Evolutionary conservation across 1,284 basidiomycete species (phyloP).

Genomic region (Ceratorhiza oryzae-sativae): DNA sequence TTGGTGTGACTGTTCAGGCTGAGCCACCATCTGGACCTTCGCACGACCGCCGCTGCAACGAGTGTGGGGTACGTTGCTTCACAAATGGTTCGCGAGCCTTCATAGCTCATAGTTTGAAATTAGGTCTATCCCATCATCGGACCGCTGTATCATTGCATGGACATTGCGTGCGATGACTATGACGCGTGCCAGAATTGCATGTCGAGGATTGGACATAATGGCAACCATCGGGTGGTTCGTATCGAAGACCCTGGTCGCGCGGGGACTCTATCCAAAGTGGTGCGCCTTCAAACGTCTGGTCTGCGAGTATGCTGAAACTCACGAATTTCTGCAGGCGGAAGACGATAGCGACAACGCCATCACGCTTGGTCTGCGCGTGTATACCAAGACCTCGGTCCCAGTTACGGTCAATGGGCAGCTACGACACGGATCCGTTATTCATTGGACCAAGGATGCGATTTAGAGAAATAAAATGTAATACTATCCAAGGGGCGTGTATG

Average conservation of each 20-base stretch:
- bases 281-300: not conserved
- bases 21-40: not conserved
- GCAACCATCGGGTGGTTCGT: conserved; percentile 34
- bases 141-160: conserved; percentile 41
- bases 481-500: not conserved
- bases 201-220: conserved; percentile 33
- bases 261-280: conserved; percentile 2
- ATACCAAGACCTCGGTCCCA: conserved; percentile 36
- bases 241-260: conserved; percentile 39
- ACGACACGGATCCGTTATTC: conserved; percentile 40
- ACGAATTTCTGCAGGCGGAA: conserved; percentile 14
- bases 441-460: conserved; percentile 37
- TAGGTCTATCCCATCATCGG: conserved; percentile 39
- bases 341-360: conserved; percentile 39
- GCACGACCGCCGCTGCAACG: conserved; percentile 35
- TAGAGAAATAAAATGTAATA: not conserved
- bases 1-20: not conserved
- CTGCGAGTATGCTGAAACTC: not conserved
- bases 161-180: conserved; percentile 40
- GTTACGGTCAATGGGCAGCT: conserved; percentile 40
- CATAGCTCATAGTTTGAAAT: not conserved
- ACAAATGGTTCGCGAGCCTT: not conserved
- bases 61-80: conserved; percentile 38
- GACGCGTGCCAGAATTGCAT: conserved; percentile 41
- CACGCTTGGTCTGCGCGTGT: conserved; percentile 42